phyloP scores from a whole-genome alignment of 495 filamentous ascomycete genomes.

The Letharia lupina region DNA sequence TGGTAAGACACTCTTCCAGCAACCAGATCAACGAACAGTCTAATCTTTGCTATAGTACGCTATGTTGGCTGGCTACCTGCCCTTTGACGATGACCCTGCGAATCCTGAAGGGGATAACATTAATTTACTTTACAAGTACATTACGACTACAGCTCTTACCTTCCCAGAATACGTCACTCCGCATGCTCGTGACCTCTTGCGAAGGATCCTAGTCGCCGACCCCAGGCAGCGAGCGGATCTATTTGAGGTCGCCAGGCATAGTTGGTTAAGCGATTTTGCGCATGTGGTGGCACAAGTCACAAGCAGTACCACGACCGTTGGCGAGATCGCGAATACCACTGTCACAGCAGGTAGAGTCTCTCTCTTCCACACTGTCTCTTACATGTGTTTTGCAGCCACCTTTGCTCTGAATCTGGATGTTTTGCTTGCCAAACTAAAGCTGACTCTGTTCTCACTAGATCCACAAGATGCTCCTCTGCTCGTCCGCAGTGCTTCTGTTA shows the following conservation, averaged over 20 bases:
- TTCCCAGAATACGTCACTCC: constrained; percentile 99
- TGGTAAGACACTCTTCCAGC: constrained; percentile 54
- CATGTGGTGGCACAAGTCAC: constrained; percentile 95
- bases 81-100: constrained; percentile 96
- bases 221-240: constrained; percentile 90
- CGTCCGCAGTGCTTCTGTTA: constrained; percentile 79
- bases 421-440: constrained; percentile 13
- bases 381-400: background rate
- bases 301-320: constrained; percentile 79
- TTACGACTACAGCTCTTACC: constrained; percentile 91
- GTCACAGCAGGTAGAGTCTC: constrained; percentile 51
- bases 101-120: constrained; percentile 99
- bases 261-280: constrained; percentile 94
- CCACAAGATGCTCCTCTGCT: constrained; percentile 56
- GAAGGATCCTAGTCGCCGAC: constrained; percentile 92
- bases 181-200: constrained; percentile 85
- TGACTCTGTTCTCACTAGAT: constrained; percentile 36
- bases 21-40: background rate
- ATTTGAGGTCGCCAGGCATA: constrained; percentile 96
- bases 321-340: constrained; percentile 77
- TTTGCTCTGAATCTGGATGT: constrained; percentile 4
- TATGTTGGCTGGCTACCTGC: constrained; percentile 97
- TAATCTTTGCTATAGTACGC: constrained; percentile 60
- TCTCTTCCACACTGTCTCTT: background rate
- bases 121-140: constrained; percentile 98